A percentile compares a stretch with the other conserved stretches of the same genome.
Evolutionary conservation across 257 asterid genomes (phyloP).

Genomic region (Leptodermis oblonga): DNA sequence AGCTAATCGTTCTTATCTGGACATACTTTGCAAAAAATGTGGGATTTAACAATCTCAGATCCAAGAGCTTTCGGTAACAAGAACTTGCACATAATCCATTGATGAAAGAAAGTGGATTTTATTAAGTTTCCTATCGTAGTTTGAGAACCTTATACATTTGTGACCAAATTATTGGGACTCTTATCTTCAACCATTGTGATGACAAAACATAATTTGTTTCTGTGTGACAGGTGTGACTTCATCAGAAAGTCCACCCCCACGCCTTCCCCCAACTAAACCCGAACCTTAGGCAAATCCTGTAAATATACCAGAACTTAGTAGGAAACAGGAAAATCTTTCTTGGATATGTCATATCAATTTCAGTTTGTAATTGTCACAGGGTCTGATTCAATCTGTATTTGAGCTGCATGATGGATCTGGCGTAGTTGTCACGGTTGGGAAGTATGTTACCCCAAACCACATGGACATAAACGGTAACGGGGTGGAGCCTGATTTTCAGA

Average conservation of each 20-base stretch:
- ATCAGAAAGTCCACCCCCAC: background rate
- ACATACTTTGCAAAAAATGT: no score
- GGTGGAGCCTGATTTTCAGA: slow-evolving; percentile 84
- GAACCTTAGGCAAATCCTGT: background rate
- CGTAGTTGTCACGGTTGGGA: slow-evolving; percentile 86
- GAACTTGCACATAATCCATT: background rate
- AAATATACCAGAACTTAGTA: background rate
- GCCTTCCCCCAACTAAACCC: background rate
- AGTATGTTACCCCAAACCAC: slow-evolving; percentile 89
- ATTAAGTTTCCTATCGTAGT: background rate
- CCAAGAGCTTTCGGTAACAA: background rate
- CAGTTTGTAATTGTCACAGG: slow-evolving; percentile 40
- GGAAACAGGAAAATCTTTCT: background rate
- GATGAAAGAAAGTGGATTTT: background rate
- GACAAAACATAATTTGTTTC: slow-evolving; percentile 1
- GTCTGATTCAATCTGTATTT: slow-evolving; percentile 91
- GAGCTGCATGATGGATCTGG: slow-evolving; percentile 98
- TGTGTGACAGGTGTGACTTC: background rate
- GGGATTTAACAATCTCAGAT: background rate
- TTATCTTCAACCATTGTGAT: background rate
- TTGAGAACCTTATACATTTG: background rate
- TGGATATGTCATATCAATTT: background rate
- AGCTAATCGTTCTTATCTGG: background rate
- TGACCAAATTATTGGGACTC: background rate
- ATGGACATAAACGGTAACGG: slow-evolving; percentile 90